Evolutionary conservation across 495 filamentous ascomycete species (phyloP), one percentile per base, ranked within the genome.

Genomic region (Cercophora samala): DNA sequence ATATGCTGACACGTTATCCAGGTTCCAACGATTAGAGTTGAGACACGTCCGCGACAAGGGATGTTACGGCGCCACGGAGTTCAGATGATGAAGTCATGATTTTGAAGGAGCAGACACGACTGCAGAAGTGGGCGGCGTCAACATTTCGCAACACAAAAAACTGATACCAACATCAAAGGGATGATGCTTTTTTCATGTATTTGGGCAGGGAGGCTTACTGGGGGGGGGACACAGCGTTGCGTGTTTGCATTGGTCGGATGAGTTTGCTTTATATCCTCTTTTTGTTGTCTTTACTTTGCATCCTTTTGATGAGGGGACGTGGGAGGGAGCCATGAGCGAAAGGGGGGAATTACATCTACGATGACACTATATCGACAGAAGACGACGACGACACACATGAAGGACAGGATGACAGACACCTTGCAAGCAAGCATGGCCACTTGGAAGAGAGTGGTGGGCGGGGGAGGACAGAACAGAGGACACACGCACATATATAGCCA

Each of bases 11-110:
- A 0, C 1, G 1, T 5, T 11, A 29, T 0, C 8, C 58, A 96
- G 92, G 73, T 96, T 92, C 75, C 96, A 99, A 80, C 91, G 96
- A 76, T 82, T 99, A 66, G 91, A 97, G 75, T 83, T 99, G 68
- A 89, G 89, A 72, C 92, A 96, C 80, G 90, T 97, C 46, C 82
- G 88, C 52, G 91, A 97, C 74, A 84, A 78, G 76, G 93, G 94
- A 66, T 96, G 91, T 78, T 90, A 90, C 73, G 88, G 89, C 73
- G 91, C 93, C 68, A 86, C 97, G 79, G 96, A 99, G 78, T 98
- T 98, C 81, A 88, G 94, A 79, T 99, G 82, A 90, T 42, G 66
- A 53, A 60, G 26, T 60, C 58, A 37, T 56, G 37, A 46, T 46
- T 46, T 46, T 18, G 37, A 13, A 46, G n/a, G n/a, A 46, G 9